Evolutionary conservation across 1,139 yeast genomes (phyloP), one percentile per base, ranked within the genome.

Genomic region (Trichomonascaceae sp.): DNA sequence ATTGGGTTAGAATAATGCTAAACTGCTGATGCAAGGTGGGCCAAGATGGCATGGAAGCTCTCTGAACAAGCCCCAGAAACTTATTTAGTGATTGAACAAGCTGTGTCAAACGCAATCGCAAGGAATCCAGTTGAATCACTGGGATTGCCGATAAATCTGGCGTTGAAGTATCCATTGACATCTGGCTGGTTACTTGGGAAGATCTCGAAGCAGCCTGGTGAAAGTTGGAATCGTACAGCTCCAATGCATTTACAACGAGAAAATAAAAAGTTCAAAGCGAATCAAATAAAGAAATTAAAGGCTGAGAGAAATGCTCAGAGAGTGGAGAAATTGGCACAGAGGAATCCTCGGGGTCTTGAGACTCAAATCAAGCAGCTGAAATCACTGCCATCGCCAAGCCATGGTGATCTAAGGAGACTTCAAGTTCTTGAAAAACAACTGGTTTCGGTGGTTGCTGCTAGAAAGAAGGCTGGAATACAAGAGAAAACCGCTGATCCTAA

Each of bases 1-100:
- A 73, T 66, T 93, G 98, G 13, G 96, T 87, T 39, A 90, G 70
- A 18, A 90, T 78, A 43, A 91, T 89, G 62, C 84, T 89, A 64
- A 89, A 81, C 68, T 91, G 98, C 58, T 85, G 84, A 63, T 88
- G 96, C 7, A 84, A 66, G 0, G 84, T 76, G 5, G 77, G 76
- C 78, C 78, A 73, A 5, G 71, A 63, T 7, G 74, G 72, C 36
- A 72, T 61, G 18, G 64, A 60, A 1, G 73, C 66, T 27, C 65
- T 69, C 45, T 66, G 66, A 5, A 72, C 67, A 41, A 66, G 71
- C n/a, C 61, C 64, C 24, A 64, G 66, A 18, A 71, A 63, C 18
- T 62, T 60, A 50, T 61, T 66, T 18, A 72, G 61, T 12, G 74
- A 69, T 53, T 70, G 74, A 2, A 70, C 69, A 15, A 72, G 62